Conservation (phyloP, 2,329 filamentous ascomycete species). For the Monosporascus sp. region DNA sequence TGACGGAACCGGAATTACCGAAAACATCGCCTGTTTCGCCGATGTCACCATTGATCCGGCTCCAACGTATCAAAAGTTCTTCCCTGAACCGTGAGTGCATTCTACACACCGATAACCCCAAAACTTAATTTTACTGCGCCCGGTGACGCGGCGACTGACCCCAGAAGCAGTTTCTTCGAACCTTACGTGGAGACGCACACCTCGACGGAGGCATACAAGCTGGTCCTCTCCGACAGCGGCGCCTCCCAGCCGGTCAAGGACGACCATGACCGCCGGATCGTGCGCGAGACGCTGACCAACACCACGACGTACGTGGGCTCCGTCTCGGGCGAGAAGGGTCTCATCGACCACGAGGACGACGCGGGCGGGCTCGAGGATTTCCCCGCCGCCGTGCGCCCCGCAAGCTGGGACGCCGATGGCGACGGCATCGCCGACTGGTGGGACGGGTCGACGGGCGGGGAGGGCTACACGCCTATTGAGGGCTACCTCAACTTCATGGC, state of each 20-base stretch:
- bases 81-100: slow-evolving; percentile 6
- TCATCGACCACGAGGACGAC: slow-evolving; percentile 28
- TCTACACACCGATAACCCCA: not conserved
- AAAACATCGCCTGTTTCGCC: slow-evolving; percentile 26
- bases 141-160: too few relatives aligned
- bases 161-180: slow-evolving; percentile 20
- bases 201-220: slow-evolving; percentile 29
- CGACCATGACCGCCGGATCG: slow-evolving; percentile 28
- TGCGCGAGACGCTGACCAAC: slow-evolving; percentile 24
- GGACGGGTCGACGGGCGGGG: slow-evolving; percentile 27
- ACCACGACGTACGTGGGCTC: slow-evolving; percentile 26
- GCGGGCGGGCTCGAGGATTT: slow-evolving; percentile 29
- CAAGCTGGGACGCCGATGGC: slow-evolving; percentile 26
- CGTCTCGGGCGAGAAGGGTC: slow-evolving; percentile 22
- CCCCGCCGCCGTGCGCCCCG: slow-evolving; percentile 17
- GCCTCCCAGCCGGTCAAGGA: slow-evolving; percentile 26
- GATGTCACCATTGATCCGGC: slow-evolving; percentile 18
- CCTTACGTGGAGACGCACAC: slow-evolving; percentile 23
- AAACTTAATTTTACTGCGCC: too few relatives aligned
- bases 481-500: slow-evolving; percentile 32
- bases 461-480: slow-evolving; percentile 26
- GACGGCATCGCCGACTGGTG: slow-evolving; percentile 32
- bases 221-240: slow-evolving; percentile 28
- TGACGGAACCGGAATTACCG: slow-evolving; percentile 16
- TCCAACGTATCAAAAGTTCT: slow-evolving; percentile 25